Conservation (phyloP, 306 rosid species). For the Fagus sylvatica region DNA sequence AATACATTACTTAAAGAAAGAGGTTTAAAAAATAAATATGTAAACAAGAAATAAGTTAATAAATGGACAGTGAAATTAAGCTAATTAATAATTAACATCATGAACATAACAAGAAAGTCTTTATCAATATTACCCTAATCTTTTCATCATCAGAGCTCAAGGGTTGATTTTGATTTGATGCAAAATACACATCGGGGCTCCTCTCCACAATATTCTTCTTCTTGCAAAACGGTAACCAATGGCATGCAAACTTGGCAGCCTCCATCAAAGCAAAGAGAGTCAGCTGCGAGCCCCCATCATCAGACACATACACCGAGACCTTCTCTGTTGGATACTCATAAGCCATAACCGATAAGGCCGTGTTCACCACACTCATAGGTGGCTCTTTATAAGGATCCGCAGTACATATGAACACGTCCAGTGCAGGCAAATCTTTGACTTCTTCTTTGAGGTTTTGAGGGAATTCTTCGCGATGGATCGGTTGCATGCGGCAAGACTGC, state of each 20-base stretch:
- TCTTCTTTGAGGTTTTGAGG: slow-evolving; percentile 11
- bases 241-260: slow-evolving; percentile 46
- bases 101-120: too few species aligned
- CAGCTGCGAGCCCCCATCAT: slow-evolving; percentile 54
- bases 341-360: slow-evolving; percentile 45
- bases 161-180: neutral
- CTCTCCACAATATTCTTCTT: slow-evolving; percentile 28
- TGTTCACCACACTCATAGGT: slow-evolving; percentile 43
- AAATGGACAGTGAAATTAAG: too few species aligned
- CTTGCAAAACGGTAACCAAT: slow-evolving; percentile 50
- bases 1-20: too few species aligned
- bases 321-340: slow-evolving; percentile 45
- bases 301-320: slow-evolving; percentile 49
- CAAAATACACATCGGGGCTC: slow-evolving; percentile 36
- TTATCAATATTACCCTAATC: too few species aligned
- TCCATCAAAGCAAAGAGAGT: slow-evolving; percentile 54
- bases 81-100: too few species aligned
- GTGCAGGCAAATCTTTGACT: slow-evolving; percentile 27
- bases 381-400: slow-evolving; percentile 56
- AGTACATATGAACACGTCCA: slow-evolving; percentile 55
- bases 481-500: slow-evolving; percentile 38
- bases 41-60: too few species aligned
- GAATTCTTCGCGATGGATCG: slow-evolving; percentile 31
- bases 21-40: too few species aligned
- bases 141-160: slow-evolving; percentile 10